A percentile compares a stretch with the other conserved stretches of the same genome.
These are phyloP conservation scores for Annulohypoxylon truncatum DNA, from an alignment of 2,329 filamentous ascomycete genomes.

Conservation along the genomic window DNA sequence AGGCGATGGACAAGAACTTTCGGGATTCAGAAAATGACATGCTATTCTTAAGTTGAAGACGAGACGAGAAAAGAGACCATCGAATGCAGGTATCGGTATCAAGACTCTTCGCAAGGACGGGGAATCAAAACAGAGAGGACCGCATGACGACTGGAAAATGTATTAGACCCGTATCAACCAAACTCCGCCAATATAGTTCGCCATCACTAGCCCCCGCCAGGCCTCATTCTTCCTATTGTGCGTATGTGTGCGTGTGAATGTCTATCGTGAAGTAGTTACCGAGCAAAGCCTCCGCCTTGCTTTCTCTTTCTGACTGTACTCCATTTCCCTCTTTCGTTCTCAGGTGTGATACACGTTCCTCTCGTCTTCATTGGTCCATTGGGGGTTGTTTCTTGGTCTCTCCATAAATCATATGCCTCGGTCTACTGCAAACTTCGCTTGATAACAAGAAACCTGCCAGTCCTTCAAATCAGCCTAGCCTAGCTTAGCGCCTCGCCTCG, in stretches of 20 bases:
- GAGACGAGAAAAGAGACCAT: constrained; percentile 1
- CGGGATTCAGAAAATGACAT: constrained; percentile 3
- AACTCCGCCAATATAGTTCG: constrained; percentile 61
- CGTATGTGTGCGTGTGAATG: constrained; percentile 30
- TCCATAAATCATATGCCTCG: constrained; percentile 40
- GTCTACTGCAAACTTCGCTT: constrained; percentile 37
- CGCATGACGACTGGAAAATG: constrained; percentile 47
- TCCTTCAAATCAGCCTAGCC: constrained; percentile 14
- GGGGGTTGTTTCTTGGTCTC: constrained; percentile 15
- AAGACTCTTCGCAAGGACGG: constrained; percentile 15
- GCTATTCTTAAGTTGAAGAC: constrained; percentile 1
- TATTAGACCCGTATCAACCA: constrained; percentile 60
- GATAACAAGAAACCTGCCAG: constrained; percentile 36
- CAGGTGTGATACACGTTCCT: constrained; percentile 16
- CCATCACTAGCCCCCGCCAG: constrained; percentile 47
- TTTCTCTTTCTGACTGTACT: constrained; percentile 23
- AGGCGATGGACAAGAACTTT: not conserved
- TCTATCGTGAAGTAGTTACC: constrained; percentile 36
- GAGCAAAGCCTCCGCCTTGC: constrained; percentile 14
- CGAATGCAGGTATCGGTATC: constrained; percentile 11
- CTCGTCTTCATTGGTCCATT: constrained; percentile 13
- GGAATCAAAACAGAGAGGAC: constrained; percentile 20
- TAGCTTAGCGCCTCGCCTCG: constrained; percentile 19
- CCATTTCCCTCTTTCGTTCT: not conserved
- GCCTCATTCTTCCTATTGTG: constrained; percentile 40